These are phyloP conservation scores for Candida buenavistaensis DNA, from an alignment of 1,139 yeast genomes.

Conservation along the genomic window DNA sequence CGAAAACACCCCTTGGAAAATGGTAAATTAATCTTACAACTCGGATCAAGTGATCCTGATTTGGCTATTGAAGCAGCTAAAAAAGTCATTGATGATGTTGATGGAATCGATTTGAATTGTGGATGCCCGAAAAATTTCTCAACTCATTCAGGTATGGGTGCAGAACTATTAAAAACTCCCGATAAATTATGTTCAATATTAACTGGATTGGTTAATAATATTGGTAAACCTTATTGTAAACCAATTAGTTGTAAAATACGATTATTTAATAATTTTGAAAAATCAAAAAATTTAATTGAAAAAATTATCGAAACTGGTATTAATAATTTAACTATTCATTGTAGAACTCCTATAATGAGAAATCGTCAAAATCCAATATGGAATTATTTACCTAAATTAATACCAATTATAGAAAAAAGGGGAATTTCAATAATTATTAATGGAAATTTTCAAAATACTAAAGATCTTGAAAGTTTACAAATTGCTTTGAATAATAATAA, in stretches of 20 bases:
- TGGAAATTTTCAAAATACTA: constrained; percentile 64
- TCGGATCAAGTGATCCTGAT: constrained; percentile 83
- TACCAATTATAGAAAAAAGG: constrained; percentile 58
- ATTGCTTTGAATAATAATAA: constrained; percentile 48
- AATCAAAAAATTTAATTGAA: constrained; percentile 62
- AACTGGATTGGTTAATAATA: constrained; percentile 64
- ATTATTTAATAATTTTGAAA: constrained; percentile 56
- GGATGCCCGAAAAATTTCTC: constrained; percentile 95
- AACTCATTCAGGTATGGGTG: constrained; percentile 95
- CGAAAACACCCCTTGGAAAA: constrained; percentile 61
- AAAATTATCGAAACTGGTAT: constrained; percentile 80
- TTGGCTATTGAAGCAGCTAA: constrained; percentile 87
- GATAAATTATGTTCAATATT: constrained; percentile 72
- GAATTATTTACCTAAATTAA: constrained; percentile 61
- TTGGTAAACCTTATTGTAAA: constrained; percentile 73
- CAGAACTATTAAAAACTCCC: constrained; percentile 82
- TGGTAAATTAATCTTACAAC: constrained; percentile 74
- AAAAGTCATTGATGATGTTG: constrained; percentile 79
- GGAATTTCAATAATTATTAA: constrained; percentile 76
- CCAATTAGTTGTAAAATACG: constrained; percentile 92
- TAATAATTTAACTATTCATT: constrained; percentile 80
- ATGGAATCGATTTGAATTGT: constrained; percentile 89
- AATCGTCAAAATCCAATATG: constrained; percentile 81
- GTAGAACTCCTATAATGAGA: constrained; percentile 87
- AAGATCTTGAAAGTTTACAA: constrained; percentile 58